These are phyloP conservation scores for Stephania cephalantha DNA, from an alignment of 164 flowering plant species.

Conservation along the genomic window DNA sequence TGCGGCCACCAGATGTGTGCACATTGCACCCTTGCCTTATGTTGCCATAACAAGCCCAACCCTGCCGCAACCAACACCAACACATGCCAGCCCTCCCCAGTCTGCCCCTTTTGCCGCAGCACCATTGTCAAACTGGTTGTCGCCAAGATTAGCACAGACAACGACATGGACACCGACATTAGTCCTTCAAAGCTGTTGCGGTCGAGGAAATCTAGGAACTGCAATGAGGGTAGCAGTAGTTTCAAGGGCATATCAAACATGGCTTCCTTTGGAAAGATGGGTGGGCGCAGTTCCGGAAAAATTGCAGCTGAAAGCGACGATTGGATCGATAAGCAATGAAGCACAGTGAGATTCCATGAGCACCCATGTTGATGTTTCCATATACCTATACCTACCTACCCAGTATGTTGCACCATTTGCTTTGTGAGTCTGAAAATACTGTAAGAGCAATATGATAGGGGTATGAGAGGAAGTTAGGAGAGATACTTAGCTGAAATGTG, in stretches of 20 bases:
- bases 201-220: conserved; percentile 42
- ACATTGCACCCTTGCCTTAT: conserved; percentile 81
- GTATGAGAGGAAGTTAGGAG: neutral
- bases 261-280: conserved; percentile 54
- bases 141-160: conserved; percentile 31
- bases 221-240: conserved; percentile 82
- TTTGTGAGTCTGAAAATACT: neutral
- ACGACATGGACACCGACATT: conserved; percentile 33
- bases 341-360: neutral
- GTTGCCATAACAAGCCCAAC: conserved; percentile 93
- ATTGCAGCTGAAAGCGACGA: conserved; percentile 46
- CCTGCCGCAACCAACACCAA: conserved; percentile 36
- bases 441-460: neutral
- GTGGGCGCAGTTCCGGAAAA: conserved; percentile 59
- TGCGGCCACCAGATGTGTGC: conserved; percentile 99
- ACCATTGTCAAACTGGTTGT: conserved; percentile 64
- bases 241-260: conserved; percentile 64
- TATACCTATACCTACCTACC: neutral
- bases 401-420: neutral
- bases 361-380: neutral
- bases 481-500: neutral
- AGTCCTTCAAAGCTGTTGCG: conserved; percentile 39
- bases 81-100: conserved; percentile 40
- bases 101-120: conserved; percentile 95
- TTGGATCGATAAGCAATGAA: conserved; percentile 46